Conservation (phyloP, 345 rosid species). For the Eucalyptus brandiana region DNA sequence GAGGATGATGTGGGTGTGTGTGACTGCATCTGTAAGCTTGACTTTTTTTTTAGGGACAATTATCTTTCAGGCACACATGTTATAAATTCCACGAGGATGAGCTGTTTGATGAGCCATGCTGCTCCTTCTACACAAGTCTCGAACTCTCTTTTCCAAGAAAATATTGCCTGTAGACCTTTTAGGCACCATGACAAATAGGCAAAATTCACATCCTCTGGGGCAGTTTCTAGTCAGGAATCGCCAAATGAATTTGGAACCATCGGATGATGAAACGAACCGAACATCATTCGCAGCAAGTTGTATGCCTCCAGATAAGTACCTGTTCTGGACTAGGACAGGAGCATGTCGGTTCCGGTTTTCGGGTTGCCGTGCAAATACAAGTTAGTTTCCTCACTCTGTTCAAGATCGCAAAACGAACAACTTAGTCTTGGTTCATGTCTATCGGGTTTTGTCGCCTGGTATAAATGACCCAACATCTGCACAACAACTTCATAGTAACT, state of each 20-base stretch:
- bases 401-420: neutral
- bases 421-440: neutral
- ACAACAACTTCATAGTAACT: constrained; percentile 16
- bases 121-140: neutral
- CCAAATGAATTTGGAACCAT: neutral
- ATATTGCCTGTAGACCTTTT: neutral
- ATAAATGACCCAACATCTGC: constrained; percentile 22
- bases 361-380: neutral
- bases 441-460: constrained; percentile 23
- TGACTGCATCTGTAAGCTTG: neutral
- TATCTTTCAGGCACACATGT: neutral
- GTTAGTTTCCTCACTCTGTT: neutral
- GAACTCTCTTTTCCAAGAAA: neutral
- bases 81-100: neutral
- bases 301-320: neutral
- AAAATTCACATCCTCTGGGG: neutral
- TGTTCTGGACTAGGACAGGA: neutral
- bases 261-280: neutral
- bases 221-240: neutral
- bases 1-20: neutral
- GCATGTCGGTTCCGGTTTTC: neutral
- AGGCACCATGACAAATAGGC: neutral
- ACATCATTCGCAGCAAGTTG: neutral
- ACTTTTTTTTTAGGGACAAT: neutral
- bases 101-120: neutral